Percentiles rank a stretch among this genome's conserved stretches.
Conservation (phyloP, 805 yeast genomes). For the Starmerella davenportii region DNA sequence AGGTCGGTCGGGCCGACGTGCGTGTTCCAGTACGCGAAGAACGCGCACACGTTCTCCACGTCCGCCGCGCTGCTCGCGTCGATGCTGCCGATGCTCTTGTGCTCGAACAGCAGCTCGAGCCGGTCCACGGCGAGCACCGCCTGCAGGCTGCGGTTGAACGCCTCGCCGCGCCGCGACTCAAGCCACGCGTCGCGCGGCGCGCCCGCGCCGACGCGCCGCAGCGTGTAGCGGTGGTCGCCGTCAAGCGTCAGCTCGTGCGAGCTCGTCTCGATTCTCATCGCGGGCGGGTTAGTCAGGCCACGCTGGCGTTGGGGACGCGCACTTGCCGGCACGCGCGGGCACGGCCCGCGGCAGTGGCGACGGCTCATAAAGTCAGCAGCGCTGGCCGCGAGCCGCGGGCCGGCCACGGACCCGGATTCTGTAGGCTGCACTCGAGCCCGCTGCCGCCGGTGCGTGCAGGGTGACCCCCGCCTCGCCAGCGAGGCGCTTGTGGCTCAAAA, state of each 20-base stretch:
- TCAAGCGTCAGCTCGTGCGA: conserved; percentile 12
- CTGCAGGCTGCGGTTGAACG: conserved; percentile 12
- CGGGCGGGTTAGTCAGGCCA: no score
- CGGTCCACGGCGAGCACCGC: conserved; percentile 5
- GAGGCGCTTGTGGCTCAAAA: no score
- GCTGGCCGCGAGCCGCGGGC: no score
- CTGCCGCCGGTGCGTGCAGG: no score
- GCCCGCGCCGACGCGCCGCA: conserved; percentile 8
- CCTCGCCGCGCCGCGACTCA: conserved; percentile 17
- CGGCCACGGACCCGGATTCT: no score
- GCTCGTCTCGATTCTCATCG: conserved; percentile 6
- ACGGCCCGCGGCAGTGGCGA: no score
- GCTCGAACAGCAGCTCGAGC: conserved; percentile 12
- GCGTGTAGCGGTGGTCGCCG: conserved; percentile 11
- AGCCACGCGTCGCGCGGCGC: conserved; percentile 15
- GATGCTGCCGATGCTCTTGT: conserved; percentile 11
- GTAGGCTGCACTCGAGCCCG: no score
- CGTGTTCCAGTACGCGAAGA: conserved; percentile 14
- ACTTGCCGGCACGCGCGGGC: no score
- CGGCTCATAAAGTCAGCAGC: no score
- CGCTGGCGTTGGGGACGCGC: no score
- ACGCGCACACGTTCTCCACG: conserved; percentile 5
- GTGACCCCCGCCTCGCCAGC: no score
- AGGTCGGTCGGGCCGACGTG: conserved; percentile 16
- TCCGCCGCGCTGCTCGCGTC: conserved; percentile 1